Base-by-base conservation (phyloP, 2,329 filamentous ascomycete genomes). In the Aureobasidium melanogenum region DNA sequence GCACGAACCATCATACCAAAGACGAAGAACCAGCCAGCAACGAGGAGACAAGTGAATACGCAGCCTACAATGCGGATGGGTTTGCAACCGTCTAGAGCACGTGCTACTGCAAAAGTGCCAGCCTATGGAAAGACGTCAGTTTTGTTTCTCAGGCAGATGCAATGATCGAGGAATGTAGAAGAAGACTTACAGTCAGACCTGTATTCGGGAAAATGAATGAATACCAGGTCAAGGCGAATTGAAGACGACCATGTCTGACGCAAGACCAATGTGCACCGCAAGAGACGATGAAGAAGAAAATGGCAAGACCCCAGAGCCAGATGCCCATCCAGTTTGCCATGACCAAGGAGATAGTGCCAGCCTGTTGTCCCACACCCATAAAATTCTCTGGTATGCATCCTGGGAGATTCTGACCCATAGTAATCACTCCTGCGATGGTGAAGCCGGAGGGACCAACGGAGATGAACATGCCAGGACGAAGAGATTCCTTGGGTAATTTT, bases 221-320 rank as follows among this genome's bases (percentile, higher is more conserved):
- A 74, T 87, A 94, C 86, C 89, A 95, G 1, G 86, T 89, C 88
- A 94, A 92, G 19, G 88, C 86, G 68, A 92, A 94, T 4, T 84
- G 81, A 77, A 91, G 84, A 60, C 79, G 82, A 39, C 81, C 80
- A 12, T 81, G 76, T 0, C 79, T 76, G 22, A 86, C 77, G 55
- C 87, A 86, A 32, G 85, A 87, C 80, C 82, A 88, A 63, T 93
- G 82, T 1, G 88, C 88, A 2, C 88, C 87, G n/a, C 89, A 82
- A 1, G 85, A 87, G 12, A 94, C 85, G 62, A 93, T 77, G 72
- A 93, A 93, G 76, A 93, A 94, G 86, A 89, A 94, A 30, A 91
- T 74, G 28, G 88, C 87, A n/a, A 94, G 75, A 0, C 84, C 89
- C 88, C 89, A 94, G 3, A 94, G 79, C 88, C 89, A 95, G 12